Evolutionary conservation across 2,329 filamentous ascomycete genomes (phyloP).

Genomic region (Microdochium bolleyi): DNA sequence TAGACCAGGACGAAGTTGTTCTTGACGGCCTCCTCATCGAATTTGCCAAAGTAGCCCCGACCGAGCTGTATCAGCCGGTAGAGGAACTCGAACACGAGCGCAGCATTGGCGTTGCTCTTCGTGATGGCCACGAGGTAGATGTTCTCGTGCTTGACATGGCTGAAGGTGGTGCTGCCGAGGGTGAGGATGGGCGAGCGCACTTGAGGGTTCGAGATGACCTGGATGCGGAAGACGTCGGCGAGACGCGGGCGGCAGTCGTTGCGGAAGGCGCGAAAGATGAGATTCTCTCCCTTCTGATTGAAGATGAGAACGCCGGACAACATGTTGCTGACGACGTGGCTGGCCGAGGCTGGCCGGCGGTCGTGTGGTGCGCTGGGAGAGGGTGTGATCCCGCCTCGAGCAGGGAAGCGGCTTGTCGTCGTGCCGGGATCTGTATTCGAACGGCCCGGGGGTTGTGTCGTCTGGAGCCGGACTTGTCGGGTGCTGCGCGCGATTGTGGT

Average conservation of each 20-base stretch:
- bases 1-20: constrained; percentile 99
- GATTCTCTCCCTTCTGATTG: constrained; percentile 99
- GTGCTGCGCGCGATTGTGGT: background rate
- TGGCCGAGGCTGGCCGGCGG: background rate
- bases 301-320: constrained; percentile 95
- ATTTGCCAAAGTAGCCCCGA: constrained; percentile 96
- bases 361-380: background rate
- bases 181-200: constrained; percentile 97
- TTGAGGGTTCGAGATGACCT: constrained; percentile 97
- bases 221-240: constrained; percentile 98
- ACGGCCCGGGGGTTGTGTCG: background rate
- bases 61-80: constrained; percentile 87
- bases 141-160: constrained; percentile 99
- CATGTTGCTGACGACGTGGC: constrained; percentile 50
- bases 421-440: background rate
- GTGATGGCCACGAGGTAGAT: constrained; percentile 97
- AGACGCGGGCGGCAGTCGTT: constrained; percentile 97
- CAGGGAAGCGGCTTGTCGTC: background rate
- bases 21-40: constrained; percentile 98
- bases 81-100: constrained; percentile 94
- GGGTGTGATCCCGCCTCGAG: no score
- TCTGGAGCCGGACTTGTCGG: background rate
- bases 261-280: constrained; percentile 97
- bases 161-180: constrained; percentile 95
- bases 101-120: constrained; percentile 98